Evolutionary conservation across 2,329 filamentous ascomycete species (phyloP).

Genomic region (Plenodomus lindquistii): DNA sequence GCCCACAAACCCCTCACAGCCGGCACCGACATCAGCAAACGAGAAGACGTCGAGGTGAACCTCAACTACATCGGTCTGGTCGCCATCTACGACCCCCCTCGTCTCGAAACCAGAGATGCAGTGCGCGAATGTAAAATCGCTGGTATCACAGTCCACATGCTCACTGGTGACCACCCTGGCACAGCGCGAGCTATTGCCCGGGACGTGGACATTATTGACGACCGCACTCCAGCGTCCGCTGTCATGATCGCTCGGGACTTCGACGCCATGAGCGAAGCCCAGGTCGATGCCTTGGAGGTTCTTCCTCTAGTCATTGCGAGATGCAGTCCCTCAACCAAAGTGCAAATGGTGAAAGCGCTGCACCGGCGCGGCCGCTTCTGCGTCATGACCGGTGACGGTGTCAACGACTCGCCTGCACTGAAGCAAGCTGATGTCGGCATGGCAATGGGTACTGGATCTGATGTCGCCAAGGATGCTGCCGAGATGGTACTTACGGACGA

Average conservation of each 20-base stretch:
- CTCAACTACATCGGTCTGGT: conserved; percentile 79
- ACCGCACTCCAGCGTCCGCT: conserved; percentile 26
- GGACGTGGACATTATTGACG: conserved; percentile 49
- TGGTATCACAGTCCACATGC: conserved; percentile 55
- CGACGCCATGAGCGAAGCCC: conserved; percentile 48
- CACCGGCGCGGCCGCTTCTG: conserved; percentile 45
- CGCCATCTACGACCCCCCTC: conserved; percentile 85
- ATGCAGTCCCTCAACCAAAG: conserved; percentile 53
- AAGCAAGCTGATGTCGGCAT: conserved; percentile 49
- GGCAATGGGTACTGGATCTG: conserved; percentile 48
- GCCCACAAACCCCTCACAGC: conserved; percentile 39
- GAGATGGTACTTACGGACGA: conserved; percentile 49
- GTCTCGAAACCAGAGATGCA: conserved; percentile 71
- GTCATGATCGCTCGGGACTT: conserved; percentile 52
- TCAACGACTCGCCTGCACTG: conserved; percentile 48
- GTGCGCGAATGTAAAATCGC: conserved; percentile 51
- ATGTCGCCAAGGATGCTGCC: conserved; percentile 47
- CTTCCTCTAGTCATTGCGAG: conserved; percentile 52
- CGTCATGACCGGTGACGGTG: conserved; percentile 50
- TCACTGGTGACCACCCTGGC: conserved; percentile 53
- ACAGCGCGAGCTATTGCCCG: conserved; percentile 53
- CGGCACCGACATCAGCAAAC: conserved; percentile 44
- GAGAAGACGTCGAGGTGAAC: conserved; percentile 66
- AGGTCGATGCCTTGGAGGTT: conserved; percentile 47
- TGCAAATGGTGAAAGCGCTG: conserved; percentile 52